These are phyloP conservation scores for Saccharum spontaneum DNA, from an alignment of 176 grass and related monocot species.

Conservation along the genomic window DNA sequence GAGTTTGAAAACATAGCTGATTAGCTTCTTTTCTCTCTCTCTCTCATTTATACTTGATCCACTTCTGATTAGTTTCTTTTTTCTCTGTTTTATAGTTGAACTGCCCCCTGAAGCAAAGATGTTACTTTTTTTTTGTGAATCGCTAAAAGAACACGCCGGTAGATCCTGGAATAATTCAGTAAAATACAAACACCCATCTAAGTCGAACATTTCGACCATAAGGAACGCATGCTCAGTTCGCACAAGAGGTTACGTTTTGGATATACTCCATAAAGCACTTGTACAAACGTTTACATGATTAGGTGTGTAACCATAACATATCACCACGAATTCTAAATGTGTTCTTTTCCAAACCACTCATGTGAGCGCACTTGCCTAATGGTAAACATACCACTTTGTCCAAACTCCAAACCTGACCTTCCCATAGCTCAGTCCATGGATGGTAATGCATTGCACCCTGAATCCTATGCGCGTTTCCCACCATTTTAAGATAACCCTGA, in stretches of 20 bases:
- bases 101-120: neutral
- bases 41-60: neutral
- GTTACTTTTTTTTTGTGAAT: too few species aligned
- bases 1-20: neutral
- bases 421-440: neutral
- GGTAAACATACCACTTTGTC: neutral
- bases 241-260: neutral
- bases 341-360: neutral
- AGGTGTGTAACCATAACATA: neutral
- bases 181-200: too few species aligned
- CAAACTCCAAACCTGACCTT: neutral
- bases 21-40: neutral
- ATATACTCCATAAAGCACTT: neutral
- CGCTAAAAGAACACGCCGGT: too few species aligned
- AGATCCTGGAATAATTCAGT: too few species aligned
- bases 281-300: neutral
- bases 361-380: neutral
- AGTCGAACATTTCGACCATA: too few species aligned
- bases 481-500: neutral
- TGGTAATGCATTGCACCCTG: neutral
- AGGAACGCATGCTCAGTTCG: too few species aligned
- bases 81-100: neutral
- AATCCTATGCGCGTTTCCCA: neutral
- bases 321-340: neutral
- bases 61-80: neutral